phyloP scores from a whole-genome alignment of 2,329 filamentous ascomycete species.

The Dactylellina leptospora region DNA sequence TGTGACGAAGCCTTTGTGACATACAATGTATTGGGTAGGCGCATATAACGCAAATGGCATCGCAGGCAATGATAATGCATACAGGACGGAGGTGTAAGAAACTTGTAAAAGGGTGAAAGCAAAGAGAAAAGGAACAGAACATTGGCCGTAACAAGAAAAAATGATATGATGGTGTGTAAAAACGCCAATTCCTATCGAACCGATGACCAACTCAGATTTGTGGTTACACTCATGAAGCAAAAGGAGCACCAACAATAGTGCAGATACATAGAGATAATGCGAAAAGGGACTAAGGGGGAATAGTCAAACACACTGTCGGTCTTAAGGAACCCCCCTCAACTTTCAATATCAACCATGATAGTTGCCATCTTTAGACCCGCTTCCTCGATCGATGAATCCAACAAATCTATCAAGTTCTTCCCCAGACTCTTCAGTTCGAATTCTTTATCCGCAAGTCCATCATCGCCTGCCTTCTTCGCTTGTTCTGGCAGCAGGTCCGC shows the following conservation, averaged over 20 bases:
- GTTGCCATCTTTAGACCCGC: slow-evolving; percentile 90
- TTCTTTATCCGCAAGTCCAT: slow-evolving; percentile 57
- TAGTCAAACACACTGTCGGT: background rate
- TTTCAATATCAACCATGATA: slow-evolving; percentile 91
- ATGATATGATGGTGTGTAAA: background rate
- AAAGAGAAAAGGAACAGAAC: background rate
- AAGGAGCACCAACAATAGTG: background rate
- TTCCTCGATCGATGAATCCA: slow-evolving; percentile 79
- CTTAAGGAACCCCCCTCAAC: slow-evolving; percentile 61
- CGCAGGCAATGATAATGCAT: too few relatives aligned
- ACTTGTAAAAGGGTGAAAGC: background rate
- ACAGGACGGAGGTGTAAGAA: too few relatives aligned
- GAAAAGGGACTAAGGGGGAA: background rate
- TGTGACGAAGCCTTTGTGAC: too few relatives aligned
- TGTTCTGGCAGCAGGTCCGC: slow-evolving; percentile 71
- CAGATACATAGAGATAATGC: background rate
- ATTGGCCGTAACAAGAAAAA: background rate
- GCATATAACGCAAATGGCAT: too few relatives aligned
- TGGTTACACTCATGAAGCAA: background rate
- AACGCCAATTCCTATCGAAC: too few relatives aligned
- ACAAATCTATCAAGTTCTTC: slow-evolving; percentile 78
- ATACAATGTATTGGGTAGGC: too few relatives aligned
- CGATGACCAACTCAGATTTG: too few relatives aligned
- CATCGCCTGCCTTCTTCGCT: slow-evolving; percentile 77
- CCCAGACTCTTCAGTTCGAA: slow-evolving; percentile 93